phyloP scores from a whole-genome alignment of 1,284 basidiomycete species.

The Cystobasidiaceae sp. region DNA sequence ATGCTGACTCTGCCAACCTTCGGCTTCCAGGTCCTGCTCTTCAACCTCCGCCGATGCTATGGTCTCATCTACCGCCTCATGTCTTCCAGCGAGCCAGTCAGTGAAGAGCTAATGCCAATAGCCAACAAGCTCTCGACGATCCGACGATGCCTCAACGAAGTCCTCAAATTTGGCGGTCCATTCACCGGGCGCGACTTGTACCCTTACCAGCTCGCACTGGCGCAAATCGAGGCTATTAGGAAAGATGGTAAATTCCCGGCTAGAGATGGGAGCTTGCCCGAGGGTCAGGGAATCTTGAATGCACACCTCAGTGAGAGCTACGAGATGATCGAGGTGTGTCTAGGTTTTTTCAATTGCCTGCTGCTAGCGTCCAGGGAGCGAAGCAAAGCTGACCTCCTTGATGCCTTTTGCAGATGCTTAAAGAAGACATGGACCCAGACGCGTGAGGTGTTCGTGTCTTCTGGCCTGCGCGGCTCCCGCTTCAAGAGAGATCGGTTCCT shows the following conservation, averaged over 20 bases:
- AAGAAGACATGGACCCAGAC: slow-evolving; percentile 32
- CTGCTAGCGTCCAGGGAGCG: too few species aligned
- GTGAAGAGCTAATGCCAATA: slow-evolving; percentile 49
- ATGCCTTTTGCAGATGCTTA: slow-evolving; percentile 9
- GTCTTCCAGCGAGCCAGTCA: slow-evolving; percentile 95
- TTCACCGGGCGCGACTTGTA: slow-evolving; percentile 94
- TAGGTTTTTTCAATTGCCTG: too few species aligned
- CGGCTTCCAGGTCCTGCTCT: slow-evolving; percentile 69
- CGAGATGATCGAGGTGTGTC: slow-evolving; percentile 89
- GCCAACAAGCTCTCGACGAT: slow-evolving; percentile 45
- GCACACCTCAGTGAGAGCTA: slow-evolving; percentile 95
- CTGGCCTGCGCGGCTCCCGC: too few species aligned
- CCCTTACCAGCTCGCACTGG: slow-evolving; percentile 52
- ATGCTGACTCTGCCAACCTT: too few species aligned
- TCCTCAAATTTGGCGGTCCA: slow-evolving; percentile 91
- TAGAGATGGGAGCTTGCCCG: slow-evolving; percentile 69
- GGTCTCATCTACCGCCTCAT: slow-evolving; percentile 90
- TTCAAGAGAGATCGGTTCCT: too few species aligned
- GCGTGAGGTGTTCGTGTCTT: too few species aligned
- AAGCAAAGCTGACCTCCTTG: not conserved
- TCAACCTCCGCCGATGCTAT: slow-evolving; percentile 88
- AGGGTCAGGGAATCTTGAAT: slow-evolving; percentile 94
- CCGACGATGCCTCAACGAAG: slow-evolving; percentile 67
- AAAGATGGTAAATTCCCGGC: slow-evolving; percentile 90
- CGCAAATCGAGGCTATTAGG: slow-evolving; percentile 84